These are phyloP conservation scores for Alternaria sp. DNA, from an alignment of 2,329 filamentous ascomycete genomes.

Conservation along the genomic window DNA sequence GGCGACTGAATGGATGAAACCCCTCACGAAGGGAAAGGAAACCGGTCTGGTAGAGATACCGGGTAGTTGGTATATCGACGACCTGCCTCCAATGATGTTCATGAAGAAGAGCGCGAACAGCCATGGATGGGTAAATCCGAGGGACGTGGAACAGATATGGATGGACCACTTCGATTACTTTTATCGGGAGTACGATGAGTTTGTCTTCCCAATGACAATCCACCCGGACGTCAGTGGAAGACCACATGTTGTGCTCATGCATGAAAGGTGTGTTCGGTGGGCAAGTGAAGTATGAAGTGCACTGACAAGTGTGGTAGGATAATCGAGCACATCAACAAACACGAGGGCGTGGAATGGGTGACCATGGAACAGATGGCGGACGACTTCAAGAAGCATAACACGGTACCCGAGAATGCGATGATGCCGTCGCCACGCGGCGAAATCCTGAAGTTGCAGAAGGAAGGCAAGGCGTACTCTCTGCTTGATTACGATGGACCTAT, in stretches of 20 bases:
- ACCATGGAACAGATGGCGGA: slow-evolving; percentile 75
- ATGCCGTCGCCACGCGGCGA: slow-evolving; percentile 64
- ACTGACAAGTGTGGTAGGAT: slow-evolving; percentile 47
- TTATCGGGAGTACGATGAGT: slow-evolving; percentile 77
- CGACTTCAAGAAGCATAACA: slow-evolving; percentile 73
- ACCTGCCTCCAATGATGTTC: slow-evolving; percentile 71
- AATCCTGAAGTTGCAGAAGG: slow-evolving; percentile 56
- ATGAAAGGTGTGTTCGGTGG: slow-evolving; percentile 63
- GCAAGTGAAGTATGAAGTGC: too few relatives aligned
- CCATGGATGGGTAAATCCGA: slow-evolving; percentile 65
- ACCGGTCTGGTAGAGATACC: slow-evolving; percentile 73
- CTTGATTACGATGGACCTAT: slow-evolving; percentile 29
- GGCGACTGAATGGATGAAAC: slow-evolving; percentile 71
- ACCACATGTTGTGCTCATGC: slow-evolving; percentile 75
- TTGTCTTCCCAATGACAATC: slow-evolving; percentile 78
- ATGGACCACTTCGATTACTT: slow-evolving; percentile 74
- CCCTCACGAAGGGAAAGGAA: slow-evolving; percentile 62
- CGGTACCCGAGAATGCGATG: slow-evolving; percentile 62
- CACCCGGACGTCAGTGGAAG: slow-evolving; percentile 71
- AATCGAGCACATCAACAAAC: slow-evolving; percentile 72
- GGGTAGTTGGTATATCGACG: slow-evolving; percentile 68
- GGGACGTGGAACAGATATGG: slow-evolving; percentile 71
- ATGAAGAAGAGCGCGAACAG: slow-evolving; percentile 70
- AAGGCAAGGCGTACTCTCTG: slow-evolving; percentile 34
- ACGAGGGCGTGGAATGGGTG: slow-evolving; percentile 69